These are phyloP conservation scores for Glonium stellatum DNA, from an alignment of 495 filamentous ascomycete genomes.

Conservation along the genomic window DNA sequence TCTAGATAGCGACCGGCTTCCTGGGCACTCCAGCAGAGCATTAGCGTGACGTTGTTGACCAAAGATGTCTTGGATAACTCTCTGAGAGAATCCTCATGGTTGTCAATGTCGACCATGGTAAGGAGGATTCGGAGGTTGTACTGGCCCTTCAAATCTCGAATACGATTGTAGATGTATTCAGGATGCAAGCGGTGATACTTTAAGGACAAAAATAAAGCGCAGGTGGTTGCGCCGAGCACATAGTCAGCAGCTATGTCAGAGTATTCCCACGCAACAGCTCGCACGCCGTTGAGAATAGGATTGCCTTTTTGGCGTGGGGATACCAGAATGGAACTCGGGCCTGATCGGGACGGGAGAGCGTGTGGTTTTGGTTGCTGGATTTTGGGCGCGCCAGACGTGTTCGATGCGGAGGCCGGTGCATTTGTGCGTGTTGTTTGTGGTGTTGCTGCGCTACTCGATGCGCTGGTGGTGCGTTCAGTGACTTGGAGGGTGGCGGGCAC, in stretches of 20 bases:
- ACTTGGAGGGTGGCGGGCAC: constrained; percentile 41
- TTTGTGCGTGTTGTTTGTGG: constrained; percentile 27
- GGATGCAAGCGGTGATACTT: constrained; percentile 98
- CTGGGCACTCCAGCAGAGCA: constrained; percentile 87
- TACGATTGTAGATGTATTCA: constrained; percentile 93
- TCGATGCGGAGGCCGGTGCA: constrained; percentile 25
- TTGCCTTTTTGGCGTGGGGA: constrained; percentile 89
- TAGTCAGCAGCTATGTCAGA: constrained; percentile 92
- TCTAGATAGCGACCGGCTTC: constrained; percentile 93
- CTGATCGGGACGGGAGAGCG: constrained; percentile 58
- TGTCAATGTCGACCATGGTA: constrained; percentile 87
- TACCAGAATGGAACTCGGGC: constrained; percentile 74
- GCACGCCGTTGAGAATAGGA: constrained; percentile 76
- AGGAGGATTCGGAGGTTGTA: constrained; percentile 80
- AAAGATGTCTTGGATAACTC: constrained; percentile 85
- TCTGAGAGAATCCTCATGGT: constrained; percentile 69
- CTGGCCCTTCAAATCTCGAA: constrained; percentile 68
- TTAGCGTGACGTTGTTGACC: constrained; percentile 83
- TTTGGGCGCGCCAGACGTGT: constrained; percentile 38
- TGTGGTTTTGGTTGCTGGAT: constrained; percentile 85
- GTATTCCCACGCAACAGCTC: constrained; percentile 90
- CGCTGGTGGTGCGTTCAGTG: constrained; percentile 32
- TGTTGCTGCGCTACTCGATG: constrained; percentile 5
- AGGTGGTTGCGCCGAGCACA: constrained; percentile 78
- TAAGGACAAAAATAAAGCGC: constrained; percentile 83